Percentiles rank a stretch among this genome's conserved stretches.
Evolutionary conservation across 177 flowering plant species (phyloP).

Genomic region (Vitis hybrid): DNA sequence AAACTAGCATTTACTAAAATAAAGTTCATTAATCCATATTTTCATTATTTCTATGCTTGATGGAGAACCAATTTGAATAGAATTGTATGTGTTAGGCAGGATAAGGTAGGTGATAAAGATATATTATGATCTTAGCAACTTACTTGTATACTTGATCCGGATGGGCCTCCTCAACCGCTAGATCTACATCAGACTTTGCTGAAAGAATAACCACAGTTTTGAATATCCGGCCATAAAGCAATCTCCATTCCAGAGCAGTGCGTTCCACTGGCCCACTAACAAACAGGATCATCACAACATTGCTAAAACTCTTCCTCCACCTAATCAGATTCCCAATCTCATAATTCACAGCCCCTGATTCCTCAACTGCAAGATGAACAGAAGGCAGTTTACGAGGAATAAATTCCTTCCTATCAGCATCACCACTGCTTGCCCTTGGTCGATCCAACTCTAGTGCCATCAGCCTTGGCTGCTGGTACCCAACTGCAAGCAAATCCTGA

Average conservation of each 20-base stretch:
- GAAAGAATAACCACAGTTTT: slow-evolving; percentile 88
- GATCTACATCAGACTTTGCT: slow-evolving; percentile 59
- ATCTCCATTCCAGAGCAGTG: slow-evolving; percentile 96
- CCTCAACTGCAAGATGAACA: slow-evolving; percentile 95
- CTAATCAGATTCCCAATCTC: slow-evolving; percentile 89
- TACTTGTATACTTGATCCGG: slow-evolving; percentile 82
- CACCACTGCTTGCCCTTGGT: slow-evolving; percentile 77
- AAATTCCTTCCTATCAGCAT: slow-evolving; percentile 89
- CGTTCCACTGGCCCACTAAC: slow-evolving; percentile 81
- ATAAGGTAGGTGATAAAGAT: neutral
- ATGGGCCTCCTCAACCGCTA: slow-evolving; percentile 72
- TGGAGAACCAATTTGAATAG: too few relatives aligned
- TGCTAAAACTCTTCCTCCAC: slow-evolving; percentile 96
- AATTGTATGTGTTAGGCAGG: too few relatives aligned
- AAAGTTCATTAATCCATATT: too few relatives aligned
- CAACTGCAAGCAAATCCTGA: slow-evolving; percentile 90
- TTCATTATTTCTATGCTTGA: too few relatives aligned
- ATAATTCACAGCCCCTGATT: slow-evolving; percentile 77
- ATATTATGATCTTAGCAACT: slow-evolving; percentile 21
- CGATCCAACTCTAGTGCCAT: slow-evolving; percentile 80
- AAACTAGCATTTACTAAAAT: too few relatives aligned
- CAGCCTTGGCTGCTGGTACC: slow-evolving; percentile 92
- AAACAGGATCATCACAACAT: slow-evolving; percentile 84
- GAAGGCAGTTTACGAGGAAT: slow-evolving; percentile 86
- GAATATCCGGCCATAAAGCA: slow-evolving; percentile 93